Percentiles rank a stretch among this genome's conserved stretches.
Evolutionary conservation across 805 yeast genomes (phyloP).

Genomic region (Sugiyamaella smithiae): DNA sequence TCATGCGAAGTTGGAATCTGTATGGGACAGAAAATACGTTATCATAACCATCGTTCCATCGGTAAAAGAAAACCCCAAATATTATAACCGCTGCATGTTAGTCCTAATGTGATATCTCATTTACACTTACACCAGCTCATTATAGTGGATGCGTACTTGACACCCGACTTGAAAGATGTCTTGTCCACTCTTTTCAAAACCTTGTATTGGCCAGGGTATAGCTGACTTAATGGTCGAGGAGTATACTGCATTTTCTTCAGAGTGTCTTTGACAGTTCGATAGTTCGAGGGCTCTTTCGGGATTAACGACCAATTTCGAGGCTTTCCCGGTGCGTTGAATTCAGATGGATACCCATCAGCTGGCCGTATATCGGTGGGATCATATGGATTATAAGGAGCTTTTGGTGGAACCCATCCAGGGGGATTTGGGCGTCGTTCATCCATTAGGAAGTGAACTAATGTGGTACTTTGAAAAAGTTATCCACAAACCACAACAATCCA

Average conservation of each 20-base stretch:
- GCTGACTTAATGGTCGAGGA: constrained; percentile 70
- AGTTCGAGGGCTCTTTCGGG: constrained; percentile 68
- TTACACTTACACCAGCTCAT: constrained; percentile 10
- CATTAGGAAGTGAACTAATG: neutral
- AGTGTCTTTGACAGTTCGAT: constrained; percentile 65
- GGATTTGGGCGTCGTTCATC: constrained; percentile 26
- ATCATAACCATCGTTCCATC: constrained; percentile 85
- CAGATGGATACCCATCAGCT: constrained; percentile 82
- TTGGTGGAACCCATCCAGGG: constrained; percentile 49
- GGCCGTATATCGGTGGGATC: constrained; percentile 77
- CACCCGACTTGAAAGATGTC: constrained; percentile 57
- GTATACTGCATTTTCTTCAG: constrained; percentile 71
- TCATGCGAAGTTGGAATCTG: constrained; percentile 54
- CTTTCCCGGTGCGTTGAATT: constrained; percentile 64
- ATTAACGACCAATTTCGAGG: constrained; percentile 53
- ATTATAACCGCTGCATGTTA: constrained; percentile 35
- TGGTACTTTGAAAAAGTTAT: too few relatives aligned
- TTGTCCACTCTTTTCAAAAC: constrained; percentile 59
- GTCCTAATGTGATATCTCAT: too few relatives aligned
- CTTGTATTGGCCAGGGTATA: constrained; percentile 77
- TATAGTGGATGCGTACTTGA: constrained; percentile 42
- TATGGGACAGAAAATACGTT: constrained; percentile 69
- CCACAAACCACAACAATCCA: too few relatives aligned
- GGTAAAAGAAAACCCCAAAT: constrained; percentile 66
- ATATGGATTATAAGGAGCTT: constrained; percentile 82